Base-by-base conservation (phyloP, 2,329 filamentous ascomycete genomes). In the Elsinoe ampelina region DNA sequence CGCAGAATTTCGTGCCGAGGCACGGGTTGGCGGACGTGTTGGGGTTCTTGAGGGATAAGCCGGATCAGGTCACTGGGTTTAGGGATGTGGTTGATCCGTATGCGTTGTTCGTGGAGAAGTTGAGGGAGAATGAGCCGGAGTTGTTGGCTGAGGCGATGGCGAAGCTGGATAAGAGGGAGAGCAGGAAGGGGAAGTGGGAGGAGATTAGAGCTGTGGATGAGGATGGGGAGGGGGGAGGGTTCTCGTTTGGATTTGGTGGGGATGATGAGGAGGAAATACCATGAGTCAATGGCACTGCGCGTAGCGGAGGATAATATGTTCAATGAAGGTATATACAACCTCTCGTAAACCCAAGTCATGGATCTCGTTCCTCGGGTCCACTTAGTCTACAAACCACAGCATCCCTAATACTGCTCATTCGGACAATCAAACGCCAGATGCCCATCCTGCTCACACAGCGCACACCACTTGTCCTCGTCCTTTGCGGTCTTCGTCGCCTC, bases 391-490 rank as follows among this genome's bases (percentile, higher is more conserved):
- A 30, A 15, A 2, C 32, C n/a, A 36, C 38, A 35, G 48, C 17
- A 60, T 47, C 32, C 51, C 65, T 69, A 70, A 54, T 70, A 71
- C 62, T 68, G 66, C 62, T 71, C 68, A 60, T 71, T 66, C 20
- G 69, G 68, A 58, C 69, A 71, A 58, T 71, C 68, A 57, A 67
- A 70, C 15, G 92, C 96, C 71, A 96, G 88, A 69, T 98, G 93
- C 12, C 93, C 93, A 66, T 98, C 93, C 60, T 89, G 83, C 76
- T 98, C 93, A 69, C 93, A 98, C 43, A 97, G 77, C 13, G 93
- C 93, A 72, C 93, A 98, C 93, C 93, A 98, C 73, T 95, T 96
- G 60, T 85, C 81, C 56, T 85, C 82, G 65, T 97, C 89, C 13
- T 56, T 59, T 1, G 45, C 57, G 17, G 48, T 26, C 17, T 60